These are phyloP conservation scores for Aegilops tauschii DNA, from an alignment of 176 grass and related monocot genomes.

Conservation along the genomic window DNA sequence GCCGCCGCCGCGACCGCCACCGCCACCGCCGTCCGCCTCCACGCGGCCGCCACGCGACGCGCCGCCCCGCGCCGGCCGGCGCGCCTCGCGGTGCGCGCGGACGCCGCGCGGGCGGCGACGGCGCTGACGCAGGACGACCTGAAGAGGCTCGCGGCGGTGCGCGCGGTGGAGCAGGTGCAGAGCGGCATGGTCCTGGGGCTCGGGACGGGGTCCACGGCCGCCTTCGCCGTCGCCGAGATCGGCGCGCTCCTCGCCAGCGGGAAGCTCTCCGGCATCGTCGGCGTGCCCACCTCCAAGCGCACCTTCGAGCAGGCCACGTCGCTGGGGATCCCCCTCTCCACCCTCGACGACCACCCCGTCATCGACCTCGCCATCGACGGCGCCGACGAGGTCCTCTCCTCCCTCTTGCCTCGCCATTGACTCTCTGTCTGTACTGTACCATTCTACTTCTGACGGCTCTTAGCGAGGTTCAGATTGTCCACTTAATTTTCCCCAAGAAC, in stretches of 20 bases:
- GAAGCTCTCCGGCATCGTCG: conserved; percentile 74
- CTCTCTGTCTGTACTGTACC: too few species aligned
- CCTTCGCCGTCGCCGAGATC: conserved; percentile 92
- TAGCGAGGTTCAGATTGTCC: neutral
- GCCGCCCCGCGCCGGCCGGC: neutral
- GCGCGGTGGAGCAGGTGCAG: conserved; percentile 85
- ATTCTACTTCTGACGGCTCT: too few species aligned
- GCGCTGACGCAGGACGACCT: conserved; percentile 87
- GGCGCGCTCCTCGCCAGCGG: conserved; percentile 67
- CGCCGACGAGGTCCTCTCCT: conserved; percentile 77
- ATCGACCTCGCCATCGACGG: conserved; percentile 97
- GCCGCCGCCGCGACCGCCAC: too few species aligned
- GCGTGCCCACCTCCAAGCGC: conserved; percentile 91
- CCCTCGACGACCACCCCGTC: conserved; percentile 81
- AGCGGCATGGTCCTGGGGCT: conserved; percentile 97
- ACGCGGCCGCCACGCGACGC: conserved; percentile 10
- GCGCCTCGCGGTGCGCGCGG: conserved; percentile 39
- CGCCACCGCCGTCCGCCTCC: conserved; percentile 39
- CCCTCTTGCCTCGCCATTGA: too few species aligned
- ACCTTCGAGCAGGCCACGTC: conserved; percentile 92
- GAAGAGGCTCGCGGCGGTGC: conserved; percentile 85
- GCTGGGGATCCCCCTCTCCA: conserved; percentile 88
- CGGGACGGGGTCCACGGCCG: conserved; percentile 91
- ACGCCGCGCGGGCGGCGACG: conserved; percentile 48
- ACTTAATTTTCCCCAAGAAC: neutral